A percentile compares a stretch with the other conserved stretches of the same genome.
phyloP scores from a whole-genome alignment of 768 basidiomycete genomes.

The Daedaleopsis nitida region DNA sequence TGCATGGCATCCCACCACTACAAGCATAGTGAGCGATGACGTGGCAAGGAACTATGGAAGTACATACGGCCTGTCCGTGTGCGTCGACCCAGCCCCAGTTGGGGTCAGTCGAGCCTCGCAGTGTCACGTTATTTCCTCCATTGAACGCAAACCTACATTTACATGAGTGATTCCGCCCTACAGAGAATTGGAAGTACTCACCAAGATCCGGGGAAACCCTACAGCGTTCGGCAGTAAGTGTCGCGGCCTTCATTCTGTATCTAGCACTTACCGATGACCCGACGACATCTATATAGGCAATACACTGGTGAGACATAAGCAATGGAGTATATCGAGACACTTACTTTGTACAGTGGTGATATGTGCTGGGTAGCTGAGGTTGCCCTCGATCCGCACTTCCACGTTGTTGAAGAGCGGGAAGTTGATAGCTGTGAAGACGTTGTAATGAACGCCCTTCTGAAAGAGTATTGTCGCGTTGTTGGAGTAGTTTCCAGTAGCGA shows the following conservation, averaged over 20 bases:
- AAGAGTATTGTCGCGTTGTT: constrained; percentile 54
- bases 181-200: constrained; percentile 19
- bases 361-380: constrained; percentile 55
- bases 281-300: constrained; percentile 31
- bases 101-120: constrained; percentile 55
- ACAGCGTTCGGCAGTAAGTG: not conserved
- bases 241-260: not conserved
- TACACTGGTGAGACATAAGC: not conserved
- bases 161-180: not conserved
- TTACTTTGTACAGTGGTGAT: constrained; percentile 53
- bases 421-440: constrained; percentile 59
- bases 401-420: constrained; percentile 59
- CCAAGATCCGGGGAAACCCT: constrained; percentile 52
- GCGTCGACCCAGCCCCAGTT: constrained; percentile 68
- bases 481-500: constrained; percentile 38
- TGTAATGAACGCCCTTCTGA: constrained; percentile 56
- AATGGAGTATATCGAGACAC: not conserved
- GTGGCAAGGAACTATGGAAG: not conserved
- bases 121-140: constrained; percentile 59
- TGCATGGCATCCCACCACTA: constrained; percentile 63
- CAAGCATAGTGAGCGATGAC: not conserved
- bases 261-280: constrained; percentile 41
- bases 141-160: constrained; percentile 51
- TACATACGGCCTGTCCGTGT: constrained; percentile 47
- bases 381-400: constrained; percentile 58